Evolutionary conservation across 1,284 basidiomycete species (phyloP), one percentile per base, ranked within the genome.

Genomic region (Blastosporella zonata): DNA sequence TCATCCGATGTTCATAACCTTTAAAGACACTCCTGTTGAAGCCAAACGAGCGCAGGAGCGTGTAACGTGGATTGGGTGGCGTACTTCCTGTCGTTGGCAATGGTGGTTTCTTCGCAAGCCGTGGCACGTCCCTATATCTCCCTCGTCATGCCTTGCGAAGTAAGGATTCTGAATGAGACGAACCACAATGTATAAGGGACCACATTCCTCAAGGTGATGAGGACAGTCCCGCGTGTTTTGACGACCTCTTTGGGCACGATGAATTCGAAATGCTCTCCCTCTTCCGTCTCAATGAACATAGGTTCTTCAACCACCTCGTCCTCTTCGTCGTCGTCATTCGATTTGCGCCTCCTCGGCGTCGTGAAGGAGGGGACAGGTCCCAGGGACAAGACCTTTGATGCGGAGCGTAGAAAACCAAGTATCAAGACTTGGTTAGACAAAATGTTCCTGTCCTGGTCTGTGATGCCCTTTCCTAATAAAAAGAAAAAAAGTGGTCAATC

Each of bases 401-500:
- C 88, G 8, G 88, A 90, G 13, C 84, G 77, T 41, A 99, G 70
- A 63, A 97, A 97, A 1, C 82, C 84, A 18, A 97, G 75, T 15
- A 99, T 70, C n/a, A 97, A 76, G 17, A 86, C 63, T 64, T 99
- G 96, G 67, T 99, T 98, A 8, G 88, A 85, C 10, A 91, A 72
- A 50, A 99, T 89, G 67, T 98, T 99, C 45, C 96, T 82, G 60
- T 94, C 87, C 69, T 96, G 93, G 64, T 99, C 93, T 37, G 91
- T 84, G 57, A 98, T 96, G 0, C 95, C 93, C 57, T 88, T 91
- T 23, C 93, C 93, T 94, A 53, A n/a, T n/a, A n/a, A 46, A 44
- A 25, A 37, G 46, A 18, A 36, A 36, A 18, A 9, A 35, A 34
- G 4, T 1, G 5, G 23, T 35, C 6, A 25, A 12, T 9, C 6